Evolutionary conservation across 148 eudicot species (phyloP).

Genomic region (Cornus controversa): DNA sequence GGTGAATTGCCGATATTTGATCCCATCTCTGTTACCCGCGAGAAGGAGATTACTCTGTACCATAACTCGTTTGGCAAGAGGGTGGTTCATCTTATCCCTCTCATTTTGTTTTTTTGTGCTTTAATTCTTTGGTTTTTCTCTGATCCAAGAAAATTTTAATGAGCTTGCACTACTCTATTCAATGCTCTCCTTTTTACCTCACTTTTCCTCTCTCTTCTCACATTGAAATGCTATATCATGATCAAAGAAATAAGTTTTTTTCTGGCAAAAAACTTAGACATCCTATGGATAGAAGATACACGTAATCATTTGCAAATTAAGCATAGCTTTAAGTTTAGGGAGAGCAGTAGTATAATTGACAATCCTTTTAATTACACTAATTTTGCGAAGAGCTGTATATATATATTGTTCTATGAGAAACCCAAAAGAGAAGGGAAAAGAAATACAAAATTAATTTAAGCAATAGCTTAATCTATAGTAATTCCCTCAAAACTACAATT

Average conservation of each 20-base stretch:
- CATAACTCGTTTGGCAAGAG: constrained; percentile 26
- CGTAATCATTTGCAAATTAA: no score
- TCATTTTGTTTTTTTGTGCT: constrained; percentile 42
- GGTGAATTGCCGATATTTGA: constrained; percentile 23
- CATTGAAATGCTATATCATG: no score
- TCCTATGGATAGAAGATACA: no score
- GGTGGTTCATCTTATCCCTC: constrained; percentile 52
- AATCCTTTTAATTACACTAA: no score
- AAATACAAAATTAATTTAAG: no score
- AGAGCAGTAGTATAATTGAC: no score
- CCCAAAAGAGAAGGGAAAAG: neutral
- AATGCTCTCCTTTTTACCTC: neutral
- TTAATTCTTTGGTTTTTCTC: constrained; percentile 56
- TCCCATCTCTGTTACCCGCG: neutral
- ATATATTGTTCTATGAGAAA: no score
- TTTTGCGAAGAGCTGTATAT: no score
- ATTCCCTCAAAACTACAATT: neutral
- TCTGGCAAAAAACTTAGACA: no score
- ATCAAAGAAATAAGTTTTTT: no score
- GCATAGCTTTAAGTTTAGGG: no score
- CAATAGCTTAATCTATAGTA: neutral
- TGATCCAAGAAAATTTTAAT: neutral
- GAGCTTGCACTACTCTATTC: neutral
- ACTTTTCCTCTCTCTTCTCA: no score
- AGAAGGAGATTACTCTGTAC: constrained; percentile 26